Percentiles rank a stretch among this genome's conserved stretches.
Conservation (phyloP, 2,329 filamentous ascomycete species). For the Neofusicoccum ribis region DNA sequence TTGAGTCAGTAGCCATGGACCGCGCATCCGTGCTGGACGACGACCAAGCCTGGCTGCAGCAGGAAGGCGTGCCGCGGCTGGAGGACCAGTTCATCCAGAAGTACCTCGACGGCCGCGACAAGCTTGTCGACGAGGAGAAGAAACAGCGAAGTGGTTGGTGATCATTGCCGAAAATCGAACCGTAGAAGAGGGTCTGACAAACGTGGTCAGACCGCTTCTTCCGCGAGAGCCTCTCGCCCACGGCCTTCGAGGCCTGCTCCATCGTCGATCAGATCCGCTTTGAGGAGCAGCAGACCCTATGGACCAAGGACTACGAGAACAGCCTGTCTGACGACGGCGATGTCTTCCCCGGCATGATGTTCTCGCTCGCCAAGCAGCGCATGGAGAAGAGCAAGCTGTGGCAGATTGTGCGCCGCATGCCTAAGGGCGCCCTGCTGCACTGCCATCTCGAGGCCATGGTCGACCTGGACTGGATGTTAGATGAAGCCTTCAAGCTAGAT, state of each 20-base stretch:
- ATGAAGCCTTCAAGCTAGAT: conserved; percentile 67
- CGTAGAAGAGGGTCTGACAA: conserved; percentile 28
- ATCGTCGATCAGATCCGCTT: conserved; percentile 80
- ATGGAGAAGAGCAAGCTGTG: conserved; percentile 86
- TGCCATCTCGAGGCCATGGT: conserved; percentile 91
- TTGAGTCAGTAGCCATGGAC: conserved; percentile 17
- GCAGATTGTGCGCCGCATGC: conserved; percentile 81
- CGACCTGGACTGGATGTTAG: conserved; percentile 77
- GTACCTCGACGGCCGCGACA: conserved; percentile 74
- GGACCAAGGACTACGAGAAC: conserved; percentile 74
- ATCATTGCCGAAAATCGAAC: conserved; percentile 6
- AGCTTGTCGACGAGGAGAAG: conserved; percentile 77
- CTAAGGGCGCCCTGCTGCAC: conserved; percentile 84
- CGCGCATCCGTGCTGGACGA: conserved; percentile 21
- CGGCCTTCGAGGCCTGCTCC: conserved; percentile 72
- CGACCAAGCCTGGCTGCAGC: conserved; percentile 41
- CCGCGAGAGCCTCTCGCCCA: conserved; percentile 72
- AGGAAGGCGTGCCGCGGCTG: conserved; percentile 42
- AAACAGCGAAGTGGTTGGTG: conserved; percentile 74
- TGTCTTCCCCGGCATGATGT: conserved; percentile 91
- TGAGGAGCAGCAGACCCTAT: conserved; percentile 73
- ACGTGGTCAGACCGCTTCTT: conserved; percentile 63
- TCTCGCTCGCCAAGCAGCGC: conserved; percentile 76
- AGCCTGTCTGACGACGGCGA: conserved; percentile 64
- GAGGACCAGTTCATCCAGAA: conserved; percentile 78